phyloP scores from a whole-genome alignment of 306 rosid genomes.

The Vicia faba region DNA sequence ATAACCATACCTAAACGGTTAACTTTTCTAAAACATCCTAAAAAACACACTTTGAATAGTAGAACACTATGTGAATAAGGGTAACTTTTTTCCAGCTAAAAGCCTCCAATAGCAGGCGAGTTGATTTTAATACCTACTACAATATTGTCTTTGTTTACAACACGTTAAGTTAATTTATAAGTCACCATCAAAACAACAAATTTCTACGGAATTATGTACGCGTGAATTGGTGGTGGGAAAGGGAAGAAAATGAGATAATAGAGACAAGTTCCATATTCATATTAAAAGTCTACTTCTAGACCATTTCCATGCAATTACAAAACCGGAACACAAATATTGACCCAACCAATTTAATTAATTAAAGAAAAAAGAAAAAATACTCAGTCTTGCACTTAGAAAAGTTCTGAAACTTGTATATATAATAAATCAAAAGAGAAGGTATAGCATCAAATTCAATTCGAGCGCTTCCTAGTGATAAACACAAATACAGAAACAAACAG shows the following conservation, averaged over 20 bases:
- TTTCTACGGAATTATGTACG: not conserved
- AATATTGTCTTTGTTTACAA: not conserved
- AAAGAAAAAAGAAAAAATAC: not conserved
- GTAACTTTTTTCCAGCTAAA: no score
- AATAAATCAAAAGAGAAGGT: not conserved
- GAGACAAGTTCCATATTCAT: not conserved
- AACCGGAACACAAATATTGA: not conserved
- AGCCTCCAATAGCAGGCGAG: no score
- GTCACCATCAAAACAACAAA: not conserved
- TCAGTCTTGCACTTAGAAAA: not conserved
- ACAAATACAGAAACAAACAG: constrained; percentile 2
- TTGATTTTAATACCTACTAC: no score
- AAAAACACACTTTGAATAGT: no score
- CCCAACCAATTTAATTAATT: constrained; percentile 7
- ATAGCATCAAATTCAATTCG: constrained; percentile 2
- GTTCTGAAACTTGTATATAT: not conserved
- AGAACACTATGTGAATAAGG: no score
- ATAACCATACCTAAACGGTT: no score
- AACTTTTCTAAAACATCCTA: no score
- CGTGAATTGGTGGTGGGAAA: not conserved
- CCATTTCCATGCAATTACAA: constrained; percentile 13
- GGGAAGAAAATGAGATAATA: not conserved
- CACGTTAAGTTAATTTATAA: not conserved
- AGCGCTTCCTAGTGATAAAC: not conserved
- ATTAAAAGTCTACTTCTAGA: constrained; percentile 3